phyloP scores from a whole-genome alignment of 495 filamentous ascomycete species.

The Thozetella sp. region DNA sequence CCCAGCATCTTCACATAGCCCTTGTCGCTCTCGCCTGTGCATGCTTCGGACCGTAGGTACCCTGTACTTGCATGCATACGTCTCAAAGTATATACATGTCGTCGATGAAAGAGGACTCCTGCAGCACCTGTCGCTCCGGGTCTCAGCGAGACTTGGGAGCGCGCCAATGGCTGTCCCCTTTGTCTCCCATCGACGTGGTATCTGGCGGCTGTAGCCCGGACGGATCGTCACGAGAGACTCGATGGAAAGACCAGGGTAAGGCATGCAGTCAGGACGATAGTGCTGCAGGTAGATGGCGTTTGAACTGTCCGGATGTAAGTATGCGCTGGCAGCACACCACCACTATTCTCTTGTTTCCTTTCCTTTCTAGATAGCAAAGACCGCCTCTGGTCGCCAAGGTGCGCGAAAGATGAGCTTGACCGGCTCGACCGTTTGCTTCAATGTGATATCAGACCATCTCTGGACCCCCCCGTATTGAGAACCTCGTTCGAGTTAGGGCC shows the following conservation, averaged over 20 bases:
- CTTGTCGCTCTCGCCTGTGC: neutral
- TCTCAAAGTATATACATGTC: neutral
- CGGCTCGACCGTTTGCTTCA: too few relatives aligned
- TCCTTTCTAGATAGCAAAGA: neutral
- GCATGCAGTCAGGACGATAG: neutral
- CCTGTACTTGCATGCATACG: neutral
- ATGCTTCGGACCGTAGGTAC: neutral
- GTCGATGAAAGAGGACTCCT: neutral
- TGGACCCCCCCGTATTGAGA: too few relatives aligned
- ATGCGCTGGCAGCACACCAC: neutral
- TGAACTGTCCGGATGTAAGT: slow-evolving; percentile 1
- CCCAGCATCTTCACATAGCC: neutral
- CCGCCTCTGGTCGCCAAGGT: too few relatives aligned
- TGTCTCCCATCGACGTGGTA: slow-evolving; percentile 1
- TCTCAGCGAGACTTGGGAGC: neutral
- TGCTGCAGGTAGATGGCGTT: neutral
- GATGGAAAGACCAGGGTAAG: neutral
- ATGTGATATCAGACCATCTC: too few relatives aligned
- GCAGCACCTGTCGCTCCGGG: neutral
- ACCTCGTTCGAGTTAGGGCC: too few relatives aligned
- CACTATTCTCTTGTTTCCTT: neutral
- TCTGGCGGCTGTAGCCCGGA: neutral
- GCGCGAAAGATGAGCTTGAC: too few relatives aligned
- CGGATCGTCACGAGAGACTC: neutral
- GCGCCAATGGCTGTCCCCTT: neutral